Conservation (phyloP, 1,284 basidiomycete genomes). For the Fomitiporia mediterranea region DNA sequence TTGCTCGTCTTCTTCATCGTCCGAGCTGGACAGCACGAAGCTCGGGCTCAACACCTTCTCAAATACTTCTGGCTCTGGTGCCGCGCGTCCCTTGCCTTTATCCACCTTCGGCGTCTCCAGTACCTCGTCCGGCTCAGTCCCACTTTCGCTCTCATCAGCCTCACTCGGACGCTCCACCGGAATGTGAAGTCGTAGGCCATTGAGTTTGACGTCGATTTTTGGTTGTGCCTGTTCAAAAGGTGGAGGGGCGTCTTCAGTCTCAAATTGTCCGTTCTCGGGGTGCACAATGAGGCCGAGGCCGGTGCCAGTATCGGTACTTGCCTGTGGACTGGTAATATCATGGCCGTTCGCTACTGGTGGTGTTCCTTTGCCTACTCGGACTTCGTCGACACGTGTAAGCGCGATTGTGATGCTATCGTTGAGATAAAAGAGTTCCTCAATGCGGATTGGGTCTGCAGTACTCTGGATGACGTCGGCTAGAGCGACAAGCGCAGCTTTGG, state of each 20-base stretch:
- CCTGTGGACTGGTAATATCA: neutral
- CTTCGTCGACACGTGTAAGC: slow-evolving; percentile 39
- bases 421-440: slow-evolving; percentile 64
- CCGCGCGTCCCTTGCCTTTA: slow-evolving; percentile 70
- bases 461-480: slow-evolving; percentile 55
- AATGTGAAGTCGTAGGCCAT: slow-evolving; percentile 11
- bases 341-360: slow-evolving; percentile 1
- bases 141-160: slow-evolving; percentile 24
- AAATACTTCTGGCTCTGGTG: slow-evolving; percentile 58
- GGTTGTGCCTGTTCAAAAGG: slow-evolving; percentile 2
- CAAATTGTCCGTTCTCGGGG: slow-evolving; percentile 1
- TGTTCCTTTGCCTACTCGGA: slow-evolving; percentile 7
- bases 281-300: neutral
- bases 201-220: slow-evolving; percentile 14
- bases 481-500: slow-evolving; percentile 51
- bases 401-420: slow-evolving; percentile 67
- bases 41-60: slow-evolving; percentile 64
- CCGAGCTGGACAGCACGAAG: slow-evolving; percentile 56
- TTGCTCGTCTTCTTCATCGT: slow-evolving; percentile 58
- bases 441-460: slow-evolving; percentile 49
- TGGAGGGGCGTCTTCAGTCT: slow-evolving; percentile 5
- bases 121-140: slow-evolving; percentile 35
- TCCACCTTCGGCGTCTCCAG: slow-evolving; percentile 60
- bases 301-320: slow-evolving; percentile 10
- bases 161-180: slow-evolving; percentile 24